Evolutionary conservation across 305 asterid species (phyloP).

Genomic region (Fraxinus ornus): DNA sequence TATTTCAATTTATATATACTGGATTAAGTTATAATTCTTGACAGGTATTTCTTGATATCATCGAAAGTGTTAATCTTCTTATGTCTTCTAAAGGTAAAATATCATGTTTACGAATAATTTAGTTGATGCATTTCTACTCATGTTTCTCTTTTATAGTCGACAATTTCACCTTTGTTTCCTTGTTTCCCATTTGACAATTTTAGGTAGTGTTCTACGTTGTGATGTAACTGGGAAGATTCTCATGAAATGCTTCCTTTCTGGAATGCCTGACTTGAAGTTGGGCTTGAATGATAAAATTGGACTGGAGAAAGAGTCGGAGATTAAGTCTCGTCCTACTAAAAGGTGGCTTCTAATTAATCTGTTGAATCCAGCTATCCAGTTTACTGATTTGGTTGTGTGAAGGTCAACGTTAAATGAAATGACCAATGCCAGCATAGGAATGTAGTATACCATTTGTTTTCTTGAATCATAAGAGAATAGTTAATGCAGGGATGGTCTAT

Average conservation of each 20-base stretch:
- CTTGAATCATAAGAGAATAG: slow-evolving; percentile 3
- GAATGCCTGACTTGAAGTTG: slow-evolving; percentile 99
- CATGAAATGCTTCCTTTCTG: slow-evolving; percentile 98
- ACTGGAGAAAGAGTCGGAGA: slow-evolving; percentile 94
- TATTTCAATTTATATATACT: slow-evolving; percentile 12
- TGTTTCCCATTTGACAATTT: slow-evolving; percentile 24
- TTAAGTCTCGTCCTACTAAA: slow-evolving; percentile 92
- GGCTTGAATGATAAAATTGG: slow-evolving; percentile 99
- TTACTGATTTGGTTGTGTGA: slow-evolving; percentile 6
- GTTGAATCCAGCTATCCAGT: slow-evolving; percentile 12
- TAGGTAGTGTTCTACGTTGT: slow-evolving; percentile 94
- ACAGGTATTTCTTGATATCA: slow-evolving; percentile 97
- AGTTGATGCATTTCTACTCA: neutral
- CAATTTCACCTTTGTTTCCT: neutral
- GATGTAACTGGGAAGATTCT: slow-evolving; percentile 96
- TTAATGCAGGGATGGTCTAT: slow-evolving; percentile 4
- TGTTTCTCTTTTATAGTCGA: slow-evolving; percentile 15
- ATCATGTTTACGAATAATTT: neutral
- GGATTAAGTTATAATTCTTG: slow-evolving; percentile 20
- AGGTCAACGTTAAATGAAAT: slow-evolving; percentile 9
- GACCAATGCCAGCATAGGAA: neutral
- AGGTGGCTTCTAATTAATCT: slow-evolving; percentile 47
- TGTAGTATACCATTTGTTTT: neutral
- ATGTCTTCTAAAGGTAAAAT: slow-evolving; percentile 94
- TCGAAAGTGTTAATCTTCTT: slow-evolving; percentile 96